phyloP scores from a whole-genome alignment of 1,139 yeast genomes.

The Taphrina wiesneri region DNA sequence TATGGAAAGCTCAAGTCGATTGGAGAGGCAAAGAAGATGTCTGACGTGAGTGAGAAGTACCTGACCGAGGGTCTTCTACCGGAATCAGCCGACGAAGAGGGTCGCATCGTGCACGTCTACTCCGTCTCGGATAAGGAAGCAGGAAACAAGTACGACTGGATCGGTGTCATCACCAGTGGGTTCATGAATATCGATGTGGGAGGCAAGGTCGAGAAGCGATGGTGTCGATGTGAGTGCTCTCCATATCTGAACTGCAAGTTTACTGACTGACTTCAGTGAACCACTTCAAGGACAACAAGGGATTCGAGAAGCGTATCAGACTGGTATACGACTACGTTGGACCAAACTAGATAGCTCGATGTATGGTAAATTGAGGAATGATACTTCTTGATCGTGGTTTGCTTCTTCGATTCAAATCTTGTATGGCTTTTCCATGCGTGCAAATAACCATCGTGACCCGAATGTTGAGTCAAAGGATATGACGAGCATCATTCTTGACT shows the following conservation, averaged over 20 bases:
- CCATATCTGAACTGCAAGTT: background rate
- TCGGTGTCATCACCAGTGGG: conserved; percentile 20
- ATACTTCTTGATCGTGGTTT: background rate
- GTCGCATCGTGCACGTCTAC: conserved; percentile 11
- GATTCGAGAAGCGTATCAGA: conserved; percentile 10
- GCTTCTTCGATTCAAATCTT: too few relatives aligned
- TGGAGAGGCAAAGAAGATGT: conserved; percentile 5
- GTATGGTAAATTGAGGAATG: conserved; percentile 5
- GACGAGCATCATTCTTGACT: background rate
- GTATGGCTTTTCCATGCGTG: too few relatives aligned
- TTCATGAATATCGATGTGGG: conserved; percentile 22
- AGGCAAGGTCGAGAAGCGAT: conserved; percentile 26
- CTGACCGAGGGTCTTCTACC: conserved; percentile 17
- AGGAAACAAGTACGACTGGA: conserved; percentile 29
- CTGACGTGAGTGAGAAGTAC: conserved; percentile 17
- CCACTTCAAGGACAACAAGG: conserved; percentile 26
- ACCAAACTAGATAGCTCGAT: conserved; percentile 11
- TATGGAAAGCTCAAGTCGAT: conserved; percentile 21
- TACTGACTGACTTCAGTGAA: conserved; percentile 1
- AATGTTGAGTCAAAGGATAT: too few relatives aligned
- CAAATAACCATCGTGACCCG: too few relatives aligned
- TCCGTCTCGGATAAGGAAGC: conserved; percentile 25
- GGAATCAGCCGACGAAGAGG: conserved; percentile 13
- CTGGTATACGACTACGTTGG: conserved; percentile 29
- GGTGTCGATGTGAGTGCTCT: conserved; percentile 4